Conservation (phyloP, 306 rosid genomes). For the cucumber (Cucumis sativus) region Cucumber_9930_V3 NC_026655.2:11126001-11126500, state of each 20-base stretch:
- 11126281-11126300: background rate
- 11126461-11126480: background rate
- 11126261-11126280: background rate
- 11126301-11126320: background rate
- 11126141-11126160: background rate
- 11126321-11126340: background rate
- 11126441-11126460: background rate
- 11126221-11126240: background rate
- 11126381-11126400: background rate
- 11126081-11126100: background rate
- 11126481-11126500: background rate
- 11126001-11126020: too few species aligned
- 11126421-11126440: background rate
- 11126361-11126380: background rate
- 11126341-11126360: constrained; percentile 4
- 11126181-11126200: background rate
- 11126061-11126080: background rate
- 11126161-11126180: background rate
- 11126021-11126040: background rate
- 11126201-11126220: background rate
- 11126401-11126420: background rate
- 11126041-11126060: background rate
- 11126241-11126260: background rate
- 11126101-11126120: background rate
- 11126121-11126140: background rate